Percentiles rank a stretch among this genome's conserved stretches.
phyloP scores from a whole-genome alignment of 371 early-diverging fungal species.

The Mortierella sp. region DNA sequence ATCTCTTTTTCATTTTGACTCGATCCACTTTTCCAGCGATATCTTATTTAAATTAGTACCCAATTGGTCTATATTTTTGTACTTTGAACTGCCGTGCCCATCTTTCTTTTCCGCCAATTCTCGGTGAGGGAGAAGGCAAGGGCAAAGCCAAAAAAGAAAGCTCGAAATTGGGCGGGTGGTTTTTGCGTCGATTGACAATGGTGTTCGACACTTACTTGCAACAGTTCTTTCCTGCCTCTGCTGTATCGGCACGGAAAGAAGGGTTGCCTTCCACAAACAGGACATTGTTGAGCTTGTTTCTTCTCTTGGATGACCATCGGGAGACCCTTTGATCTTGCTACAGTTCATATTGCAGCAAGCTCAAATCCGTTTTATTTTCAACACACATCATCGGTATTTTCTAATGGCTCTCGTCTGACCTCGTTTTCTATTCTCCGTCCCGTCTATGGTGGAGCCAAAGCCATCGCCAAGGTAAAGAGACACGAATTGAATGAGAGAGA shows the following conservation, averaged over 20 bases:
- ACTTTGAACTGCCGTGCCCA: neutral
- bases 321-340: neutral
- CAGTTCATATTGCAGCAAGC: neutral
- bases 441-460: neutral
- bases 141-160: neutral
- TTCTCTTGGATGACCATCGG: neutral
- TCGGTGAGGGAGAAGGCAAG: neutral
- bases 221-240: neutral
- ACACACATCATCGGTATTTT: neutral
- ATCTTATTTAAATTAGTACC: neutral
- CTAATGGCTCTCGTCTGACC: neutral
- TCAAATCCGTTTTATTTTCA: neutral
- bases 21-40: neutral
- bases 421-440: conserved; percentile 12
- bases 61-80: neutral
- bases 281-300: neutral
- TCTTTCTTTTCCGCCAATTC: neutral
- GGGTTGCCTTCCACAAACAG: neutral
- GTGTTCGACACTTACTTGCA: neutral
- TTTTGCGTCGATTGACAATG: neutral
- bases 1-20: neutral
- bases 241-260: neutral
- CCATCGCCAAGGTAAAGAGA: neutral
- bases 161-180: neutral
- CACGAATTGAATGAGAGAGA: neutral